phyloP scores from a whole-genome alignment of 108 stramenopile species.

The Cyclotella sp. region DNA sequence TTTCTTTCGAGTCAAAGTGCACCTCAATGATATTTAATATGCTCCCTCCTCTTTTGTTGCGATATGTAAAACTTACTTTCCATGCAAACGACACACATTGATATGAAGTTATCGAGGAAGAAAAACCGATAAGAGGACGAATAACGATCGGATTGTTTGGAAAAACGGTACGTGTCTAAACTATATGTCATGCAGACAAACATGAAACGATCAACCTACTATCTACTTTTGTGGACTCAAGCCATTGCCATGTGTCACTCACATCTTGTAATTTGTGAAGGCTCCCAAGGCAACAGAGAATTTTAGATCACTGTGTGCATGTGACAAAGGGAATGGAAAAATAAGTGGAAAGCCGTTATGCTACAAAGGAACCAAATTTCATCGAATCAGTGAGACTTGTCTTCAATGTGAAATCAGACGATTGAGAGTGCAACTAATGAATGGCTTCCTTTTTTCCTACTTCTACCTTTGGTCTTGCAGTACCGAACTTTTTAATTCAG shows the following conservation, averaged over 20 bases:
- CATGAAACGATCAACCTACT: too few species aligned
- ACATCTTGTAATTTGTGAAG: background rate
- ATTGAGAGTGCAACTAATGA: background rate
- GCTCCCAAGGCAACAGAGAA: constrained; percentile 92
- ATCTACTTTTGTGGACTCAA: too few species aligned
- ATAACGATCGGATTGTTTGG: constrained; percentile 94
- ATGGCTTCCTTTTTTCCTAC: background rate
- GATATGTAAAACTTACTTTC: too few species aligned
- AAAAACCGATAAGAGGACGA: constrained; percentile 51
- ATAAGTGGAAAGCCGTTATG: constrained; percentile 78
- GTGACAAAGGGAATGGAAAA: constrained; percentile 77
- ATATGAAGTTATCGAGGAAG: constrained; percentile 37
- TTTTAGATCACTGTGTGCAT: constrained; percentile 85
- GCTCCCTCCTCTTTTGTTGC: too few species aligned
- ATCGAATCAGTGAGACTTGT: constrained; percentile 59
- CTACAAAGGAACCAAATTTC: constrained; percentile 77
- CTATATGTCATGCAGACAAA: background rate
- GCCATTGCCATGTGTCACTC: background rate
- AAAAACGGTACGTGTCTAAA: constrained; percentile 48
- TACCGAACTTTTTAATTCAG: constrained; percentile 96
- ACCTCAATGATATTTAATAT: too few species aligned
- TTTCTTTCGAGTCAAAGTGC: background rate
- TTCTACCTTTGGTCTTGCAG: constrained; percentile 26
- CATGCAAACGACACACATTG: too few species aligned
- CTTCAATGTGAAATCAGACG: background rate